Evolutionary conservation across 1,284 basidiomycete species (phyloP).

Genomic region (Moesziomyces antarcticus): DNA sequence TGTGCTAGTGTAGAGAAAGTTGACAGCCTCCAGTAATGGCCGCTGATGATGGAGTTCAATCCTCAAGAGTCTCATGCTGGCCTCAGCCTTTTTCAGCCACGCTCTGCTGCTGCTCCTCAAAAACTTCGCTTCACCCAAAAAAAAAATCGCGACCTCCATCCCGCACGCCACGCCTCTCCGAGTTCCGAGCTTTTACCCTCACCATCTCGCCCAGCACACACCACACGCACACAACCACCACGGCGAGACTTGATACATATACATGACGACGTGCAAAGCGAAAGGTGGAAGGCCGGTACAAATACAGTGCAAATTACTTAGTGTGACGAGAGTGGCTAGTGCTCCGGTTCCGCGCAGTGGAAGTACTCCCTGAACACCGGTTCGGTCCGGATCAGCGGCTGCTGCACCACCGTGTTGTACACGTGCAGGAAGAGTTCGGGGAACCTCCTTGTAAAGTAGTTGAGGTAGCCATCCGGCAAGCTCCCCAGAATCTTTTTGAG

Average conservation of each 20-base stretch:
- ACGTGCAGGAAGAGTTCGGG: slow-evolving; percentile 92
- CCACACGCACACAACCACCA: background rate
- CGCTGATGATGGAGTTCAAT: background rate
- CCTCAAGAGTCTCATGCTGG: background rate
- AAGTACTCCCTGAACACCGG: slow-evolving; percentile 58
- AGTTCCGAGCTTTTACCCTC: slow-evolving; percentile 10
- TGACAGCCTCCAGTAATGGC: background rate
- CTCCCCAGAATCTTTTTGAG: slow-evolving; percentile 86
- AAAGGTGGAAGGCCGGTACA: background rate
- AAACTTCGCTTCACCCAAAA: slow-evolving; percentile 15
- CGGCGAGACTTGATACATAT: slow-evolving; percentile 8
- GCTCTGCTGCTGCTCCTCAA: background rate
- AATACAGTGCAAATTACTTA: slow-evolving; percentile 6
- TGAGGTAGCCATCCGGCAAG: slow-evolving; percentile 90
- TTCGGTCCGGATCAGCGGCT: slow-evolving; percentile 58
- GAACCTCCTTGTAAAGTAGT: slow-evolving; percentile 92
- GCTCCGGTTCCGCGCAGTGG: slow-evolving; percentile 45
- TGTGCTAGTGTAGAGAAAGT: background rate
- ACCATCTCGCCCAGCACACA: background rate
- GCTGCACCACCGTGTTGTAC: slow-evolving; percentile 78
- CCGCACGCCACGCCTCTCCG: slow-evolving; percentile 1
- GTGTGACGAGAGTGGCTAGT: slow-evolving; percentile 6
- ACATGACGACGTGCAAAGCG: slow-evolving; percentile 9
- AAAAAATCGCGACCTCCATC: slow-evolving; percentile 8
- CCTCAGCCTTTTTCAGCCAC: background rate